A percentile compares a stretch with the other conserved stretches of the same genome.
Conservation (phyloP, 2,329 filamentous ascomycete species). For the Trichothecium roseum region DNA sequence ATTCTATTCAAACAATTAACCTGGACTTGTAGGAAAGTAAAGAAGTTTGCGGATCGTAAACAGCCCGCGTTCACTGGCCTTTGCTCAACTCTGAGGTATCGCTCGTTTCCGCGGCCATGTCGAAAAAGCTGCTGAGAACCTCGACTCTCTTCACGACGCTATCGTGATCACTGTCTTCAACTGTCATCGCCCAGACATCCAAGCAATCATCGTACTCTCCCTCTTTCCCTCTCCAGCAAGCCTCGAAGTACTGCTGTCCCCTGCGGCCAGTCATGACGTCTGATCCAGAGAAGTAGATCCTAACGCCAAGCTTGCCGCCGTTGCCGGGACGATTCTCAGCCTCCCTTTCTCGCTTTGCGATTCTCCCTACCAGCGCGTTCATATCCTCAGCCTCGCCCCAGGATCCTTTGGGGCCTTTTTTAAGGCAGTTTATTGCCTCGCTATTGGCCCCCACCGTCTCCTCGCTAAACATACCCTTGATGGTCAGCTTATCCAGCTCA, state of each 20-base stretch:
- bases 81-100: too few species aligned
- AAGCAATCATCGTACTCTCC: constrained; percentile 5
- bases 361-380: constrained; percentile 2
- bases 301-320: constrained; percentile 5
- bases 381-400: constrained; percentile 9
- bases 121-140: too few species aligned
- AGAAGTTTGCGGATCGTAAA: too few species aligned
- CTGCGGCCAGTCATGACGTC: constrained; percentile 8
- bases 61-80: too few species aligned
- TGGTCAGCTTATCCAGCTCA: constrained; percentile 3
- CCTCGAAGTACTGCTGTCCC: constrained; percentile 9
- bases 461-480: constrained; percentile 7
- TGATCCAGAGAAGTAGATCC: constrained; percentile 7
- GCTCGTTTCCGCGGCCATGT: too few species aligned
- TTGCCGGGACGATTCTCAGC: not conserved
- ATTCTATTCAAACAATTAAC: too few species aligned
- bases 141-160: constrained; percentile 6
- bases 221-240: constrained; percentile 7
- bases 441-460: constrained; percentile 10
- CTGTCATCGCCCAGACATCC: constrained; percentile 6
- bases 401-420: constrained; percentile 6
- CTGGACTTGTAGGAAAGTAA: too few species aligned
- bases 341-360: constrained; percentile 3
- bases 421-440: constrained; percentile 9
- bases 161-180: constrained; percentile 8